Base-by-base conservation (phyloP, 2,329 filamentous ascomycete genomes). In the Cytospora mali region DNA sequence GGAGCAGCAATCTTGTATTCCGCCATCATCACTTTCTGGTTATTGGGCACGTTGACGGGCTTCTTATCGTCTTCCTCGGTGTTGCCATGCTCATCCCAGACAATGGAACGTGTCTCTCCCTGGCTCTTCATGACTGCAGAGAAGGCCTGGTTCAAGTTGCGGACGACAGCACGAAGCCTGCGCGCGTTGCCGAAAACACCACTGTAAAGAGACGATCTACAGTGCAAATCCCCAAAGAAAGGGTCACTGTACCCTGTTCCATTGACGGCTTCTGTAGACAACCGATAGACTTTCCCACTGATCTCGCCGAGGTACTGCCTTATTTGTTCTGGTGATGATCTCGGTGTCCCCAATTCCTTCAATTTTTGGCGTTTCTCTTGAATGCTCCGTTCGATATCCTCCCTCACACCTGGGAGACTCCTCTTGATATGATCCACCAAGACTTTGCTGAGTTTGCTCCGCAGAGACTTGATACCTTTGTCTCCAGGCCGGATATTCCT, bases 401-500 rank as follows among this genome's bases (percentile, higher is more conserved):
- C 51, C 5, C 42, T 56, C 16, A 56, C 35, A 1, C 51, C 29
- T 0, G 58, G 58, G 4, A 61, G 31, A 29, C 42, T 55, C 18
- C 28, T 28, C 16, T n/a, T 50, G 28, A 61, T 61, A 11, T 61
- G 39, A 11, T 61, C 52, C 14, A 49, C 21, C 14, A 61, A 28
- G 3, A 61, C 50, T 27, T 49, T 50, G 35, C 52, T 51, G 13
- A 61, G 58, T 29, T 61, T 61, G 7, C 23, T 55, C 7, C 58
- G 58, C 5, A 61, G 39, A 7, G 51, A 56, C 3, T n/a, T 39
- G 11, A 61, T 49, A 0, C 58, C 58, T 29, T 29, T 33, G 6
- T 50, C 55, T 67, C 28, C 53, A 23, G 29, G 4, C 11, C 21
- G 65, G 0, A 74, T 62, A 0, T 67, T 63, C 1, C 58, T 57